phyloP scores from a whole-genome alignment of 768 basidiomycete genomes.

The Sporobolomyces roseus region DNA sequence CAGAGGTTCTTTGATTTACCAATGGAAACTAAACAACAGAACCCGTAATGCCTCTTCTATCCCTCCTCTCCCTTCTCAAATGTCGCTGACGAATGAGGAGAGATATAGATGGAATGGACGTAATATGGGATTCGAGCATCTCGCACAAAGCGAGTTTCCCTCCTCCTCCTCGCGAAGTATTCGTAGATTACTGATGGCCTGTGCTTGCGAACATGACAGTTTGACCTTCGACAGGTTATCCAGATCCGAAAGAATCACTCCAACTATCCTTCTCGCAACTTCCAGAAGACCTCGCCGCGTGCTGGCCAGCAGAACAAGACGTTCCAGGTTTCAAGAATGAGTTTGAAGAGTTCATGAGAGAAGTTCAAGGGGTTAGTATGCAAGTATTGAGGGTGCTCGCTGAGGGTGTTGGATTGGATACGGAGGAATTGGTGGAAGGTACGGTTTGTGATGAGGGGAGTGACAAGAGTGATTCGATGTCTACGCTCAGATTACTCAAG shows the following conservation, averaged over 20 bases:
- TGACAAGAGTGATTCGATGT: constrained; percentile 42
- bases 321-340: constrained; percentile 31
- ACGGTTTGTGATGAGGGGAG: constrained; percentile 36
- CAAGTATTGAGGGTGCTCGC: constrained; percentile 46
- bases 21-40: constrained; percentile 42
- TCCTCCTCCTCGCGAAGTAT: too few species aligned
- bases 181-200: too few species aligned
- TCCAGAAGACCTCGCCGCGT: constrained; percentile 19
- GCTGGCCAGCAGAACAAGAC: constrained; percentile 44
- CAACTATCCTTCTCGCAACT: constrained; percentile 42
- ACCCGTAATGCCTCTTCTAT: constrained; percentile 8
- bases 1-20: constrained; percentile 44
- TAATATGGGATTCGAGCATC: constrained; percentile 28
- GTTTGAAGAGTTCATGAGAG: constrained; percentile 39
- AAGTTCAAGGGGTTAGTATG: constrained; percentile 39
- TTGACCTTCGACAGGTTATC: constrained; percentile 45
- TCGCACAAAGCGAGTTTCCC: constrained; percentile 41
- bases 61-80: not conserved
- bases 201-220: too few species aligned
- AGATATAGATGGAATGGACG: constrained; percentile 29
- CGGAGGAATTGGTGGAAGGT: constrained; percentile 43
- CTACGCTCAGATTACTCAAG: constrained; percentile 43
- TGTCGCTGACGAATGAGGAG: not conserved
- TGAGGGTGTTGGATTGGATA: constrained; percentile 40
- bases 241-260: constrained; percentile 46